Evolutionary conservation across 2,329 filamentous ascomycete genomes (phyloP).

Genomic region (Harringtonia aguacate): DNA sequence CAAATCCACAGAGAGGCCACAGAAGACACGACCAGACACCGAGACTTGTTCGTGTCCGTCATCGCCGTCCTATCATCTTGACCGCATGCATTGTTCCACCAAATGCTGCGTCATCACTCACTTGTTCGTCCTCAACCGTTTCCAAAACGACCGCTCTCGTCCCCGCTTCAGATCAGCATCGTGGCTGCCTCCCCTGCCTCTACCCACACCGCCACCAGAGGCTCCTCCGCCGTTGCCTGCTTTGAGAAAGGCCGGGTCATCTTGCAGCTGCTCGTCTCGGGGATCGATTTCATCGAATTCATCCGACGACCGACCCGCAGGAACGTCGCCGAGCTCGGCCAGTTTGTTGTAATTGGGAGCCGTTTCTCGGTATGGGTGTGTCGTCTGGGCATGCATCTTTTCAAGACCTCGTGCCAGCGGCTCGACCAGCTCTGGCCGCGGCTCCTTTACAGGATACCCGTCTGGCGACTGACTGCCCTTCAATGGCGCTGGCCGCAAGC

Average conservation of each 20-base stretch:
- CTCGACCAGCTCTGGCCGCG: constrained; percentile 16
- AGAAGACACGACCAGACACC: no score
- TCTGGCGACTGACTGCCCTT: constrained; percentile 1
- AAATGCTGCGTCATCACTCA: no score
- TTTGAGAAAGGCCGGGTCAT: constrained; percentile 26
- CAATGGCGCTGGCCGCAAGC: constrained; percentile 17
- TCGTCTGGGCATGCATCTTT: constrained; percentile 19
- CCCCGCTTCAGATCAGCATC: constrained; percentile 6
- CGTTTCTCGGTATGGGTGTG: neutral
- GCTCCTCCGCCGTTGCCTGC: constrained; percentile 10
- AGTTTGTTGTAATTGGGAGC: constrained; percentile 12
- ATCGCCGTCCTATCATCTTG: neutral
- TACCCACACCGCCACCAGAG: neutral
- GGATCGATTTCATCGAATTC: constrained; percentile 29
- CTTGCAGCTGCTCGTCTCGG: constrained; percentile 36
- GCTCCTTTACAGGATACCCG: constrained; percentile 14
- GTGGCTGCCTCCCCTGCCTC: constrained; percentile 3
- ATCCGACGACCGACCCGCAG: constrained; percentile 10
- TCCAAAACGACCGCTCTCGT: constrained; percentile 15
- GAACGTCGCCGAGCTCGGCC: constrained; percentile 7
- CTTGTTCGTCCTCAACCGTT: constrained; percentile 14
- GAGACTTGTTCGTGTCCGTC: neutral
- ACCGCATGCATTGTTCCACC: neutral
- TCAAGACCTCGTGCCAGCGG: constrained; percentile 20
- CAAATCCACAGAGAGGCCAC: no score